Conservation (phyloP, 106 monocot genomes). For the Allium sativum region DNA sequence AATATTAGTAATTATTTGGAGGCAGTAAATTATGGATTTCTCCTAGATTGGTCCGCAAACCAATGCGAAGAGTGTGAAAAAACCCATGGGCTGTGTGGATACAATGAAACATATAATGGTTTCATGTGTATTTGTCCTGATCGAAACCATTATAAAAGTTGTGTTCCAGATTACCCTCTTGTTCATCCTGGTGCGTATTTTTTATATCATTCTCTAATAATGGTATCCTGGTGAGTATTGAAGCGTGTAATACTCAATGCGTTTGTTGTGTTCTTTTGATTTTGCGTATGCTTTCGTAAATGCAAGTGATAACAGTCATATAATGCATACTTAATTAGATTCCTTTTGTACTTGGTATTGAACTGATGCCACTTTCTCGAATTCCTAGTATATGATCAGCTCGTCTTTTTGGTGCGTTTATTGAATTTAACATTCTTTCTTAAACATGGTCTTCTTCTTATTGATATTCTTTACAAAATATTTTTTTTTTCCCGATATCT, state of each 20-base stretch:
- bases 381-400: too few species aligned
- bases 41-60: slow-evolving; percentile 9
- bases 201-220: background rate
- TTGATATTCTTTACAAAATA: too few species aligned
- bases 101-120: background rate
- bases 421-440: too few species aligned
- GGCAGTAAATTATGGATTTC: slow-evolving; percentile 15
- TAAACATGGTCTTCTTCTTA: too few species aligned
- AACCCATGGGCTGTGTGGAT: slow-evolving; percentile 28
- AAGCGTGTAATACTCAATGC: background rate
- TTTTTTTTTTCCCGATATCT: too few species aligned
- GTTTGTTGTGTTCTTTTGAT: background rate
- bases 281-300: background rate
- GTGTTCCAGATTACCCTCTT: background rate
- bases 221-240: background rate
- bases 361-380: too few species aligned
- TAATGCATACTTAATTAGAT: too few species aligned
- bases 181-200: background rate
- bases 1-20: slow-evolving; percentile 5
- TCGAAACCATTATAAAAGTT: slow-evolving; percentile 8
- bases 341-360: too few species aligned
- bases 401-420: too few species aligned
- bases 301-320: too few species aligned
- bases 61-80: slow-evolving; percentile 16
- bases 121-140: slow-evolving; percentile 29